phyloP scores from a whole-genome alignment of 2,329 filamentous ascomycete species.

The Plenodomus lindquistii region DNA sequence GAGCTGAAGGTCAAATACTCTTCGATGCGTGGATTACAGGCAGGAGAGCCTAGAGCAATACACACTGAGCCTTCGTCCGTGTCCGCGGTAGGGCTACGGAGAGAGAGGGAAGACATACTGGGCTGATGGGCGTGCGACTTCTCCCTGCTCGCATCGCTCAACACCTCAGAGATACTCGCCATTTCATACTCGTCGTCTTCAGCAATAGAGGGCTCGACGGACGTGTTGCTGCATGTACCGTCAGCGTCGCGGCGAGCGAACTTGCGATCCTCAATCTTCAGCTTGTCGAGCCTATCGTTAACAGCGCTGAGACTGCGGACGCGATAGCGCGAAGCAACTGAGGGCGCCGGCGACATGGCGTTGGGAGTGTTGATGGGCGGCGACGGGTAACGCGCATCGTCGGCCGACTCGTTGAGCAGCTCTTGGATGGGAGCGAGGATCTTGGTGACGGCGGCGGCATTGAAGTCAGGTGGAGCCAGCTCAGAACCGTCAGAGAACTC shows the following conservation, averaged over 20 bases:
- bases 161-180: constrained; percentile 17
- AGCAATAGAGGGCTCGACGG: constrained; percentile 17
- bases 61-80: constrained; percentile 20
- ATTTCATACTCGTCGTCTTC: constrained; percentile 24
- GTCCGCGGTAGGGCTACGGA: constrained; percentile 2
- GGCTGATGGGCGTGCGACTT: constrained; percentile 6
- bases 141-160: constrained; percentile 18
- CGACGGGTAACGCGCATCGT: constrained; percentile 33
- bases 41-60: constrained; percentile 33
- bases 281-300: constrained; percentile 83
- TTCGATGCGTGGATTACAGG: constrained; percentile 30
- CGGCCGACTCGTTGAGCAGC: constrained; percentile 34
- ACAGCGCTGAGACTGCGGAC: constrained; percentile 70
- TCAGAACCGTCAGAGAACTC: constrained; percentile 17
- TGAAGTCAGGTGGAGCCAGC: constrained; percentile 21
- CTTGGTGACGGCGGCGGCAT: constrained; percentile 31
- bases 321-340: constrained; percentile 23
- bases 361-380: constrained; percentile 38
- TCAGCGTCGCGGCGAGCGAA: constrained; percentile 15
- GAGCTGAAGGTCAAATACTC: constrained; percentile 36
- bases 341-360: constrained; percentile 32
- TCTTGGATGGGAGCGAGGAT: constrained; percentile 36
- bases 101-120: constrained; percentile 14
- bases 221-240: constrained; percentile 22
- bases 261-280: constrained; percentile 43